phyloP scores from a whole-genome alignment of 257 asterid genomes.

The Solanum chiquidenum region DNA sequence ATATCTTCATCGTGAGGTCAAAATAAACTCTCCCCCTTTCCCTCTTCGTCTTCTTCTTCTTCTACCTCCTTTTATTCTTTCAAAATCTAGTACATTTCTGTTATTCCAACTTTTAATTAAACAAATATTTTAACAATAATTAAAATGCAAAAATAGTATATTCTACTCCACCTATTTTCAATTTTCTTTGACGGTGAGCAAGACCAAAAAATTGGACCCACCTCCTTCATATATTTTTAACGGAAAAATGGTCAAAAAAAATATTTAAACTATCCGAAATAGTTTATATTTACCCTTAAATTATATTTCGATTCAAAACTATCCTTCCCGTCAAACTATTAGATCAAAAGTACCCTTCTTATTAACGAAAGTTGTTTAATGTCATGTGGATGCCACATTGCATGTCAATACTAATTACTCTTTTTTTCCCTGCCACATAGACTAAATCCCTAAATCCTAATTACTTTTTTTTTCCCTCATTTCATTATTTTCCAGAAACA shows the following conservation, averaged over 20 bases:
- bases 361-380: no score
- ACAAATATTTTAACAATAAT: neutral
- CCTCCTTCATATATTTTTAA: no score
- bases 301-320: rapidly evolving
- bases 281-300: no score
- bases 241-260: no score
- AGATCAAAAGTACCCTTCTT: no score
- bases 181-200: neutral
- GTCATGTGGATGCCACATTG: no score
- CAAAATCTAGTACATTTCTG: neutral
- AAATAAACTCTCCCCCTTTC: neutral
- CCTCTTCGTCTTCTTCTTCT: neutral
- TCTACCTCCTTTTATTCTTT: neutral
- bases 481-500: no score
- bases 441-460: no score
- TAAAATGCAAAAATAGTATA: neutral
- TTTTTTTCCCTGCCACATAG: no score
- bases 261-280: no score
- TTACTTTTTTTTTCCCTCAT: no score
- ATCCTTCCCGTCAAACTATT: rapidly evolving
- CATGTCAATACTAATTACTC: no score
- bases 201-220: neutral
- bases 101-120: neutral
- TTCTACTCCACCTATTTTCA: neutral
- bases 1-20: constrained; percentile 1